Evolutionary conservation across 192 early-diverging fungal species (phyloP).

Genomic region (Backusella luteola): DNA sequence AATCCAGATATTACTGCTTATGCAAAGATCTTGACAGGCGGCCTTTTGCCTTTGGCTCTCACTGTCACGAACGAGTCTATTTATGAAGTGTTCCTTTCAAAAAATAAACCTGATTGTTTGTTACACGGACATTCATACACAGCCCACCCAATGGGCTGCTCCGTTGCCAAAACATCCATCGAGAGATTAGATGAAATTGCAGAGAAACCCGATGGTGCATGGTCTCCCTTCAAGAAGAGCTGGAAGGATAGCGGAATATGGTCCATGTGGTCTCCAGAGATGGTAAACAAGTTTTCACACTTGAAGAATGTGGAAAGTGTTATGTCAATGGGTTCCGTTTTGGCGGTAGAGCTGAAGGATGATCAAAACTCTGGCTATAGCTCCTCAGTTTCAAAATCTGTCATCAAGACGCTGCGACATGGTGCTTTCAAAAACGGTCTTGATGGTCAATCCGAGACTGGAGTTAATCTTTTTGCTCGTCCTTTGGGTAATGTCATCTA

Average conservation of each 20-base stretch:
- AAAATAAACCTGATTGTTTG: conserved; percentile 65
- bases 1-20: conserved; percentile 74
- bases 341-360: conserved; percentile 62
- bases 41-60: conserved; percentile 65
- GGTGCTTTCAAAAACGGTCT: conserved; percentile 12
- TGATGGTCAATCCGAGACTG: conserved; percentile 9
- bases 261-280: conserved; percentile 38
- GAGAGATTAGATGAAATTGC: conserved; percentile 48
- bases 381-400: conserved; percentile 37
- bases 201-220: conserved; percentile 16
- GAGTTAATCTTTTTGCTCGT: conserved; percentile 56
- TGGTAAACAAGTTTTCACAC: conserved; percentile 49
- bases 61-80: conserved; percentile 64
- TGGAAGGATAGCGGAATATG: conserved; percentile 44
- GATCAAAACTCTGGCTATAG: conserved; percentile 43
- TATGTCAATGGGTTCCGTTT: conserved; percentile 64
- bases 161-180: conserved; percentile 60
- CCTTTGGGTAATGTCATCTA: conserved; percentile 81
- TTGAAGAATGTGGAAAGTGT: conserved; percentile 61
- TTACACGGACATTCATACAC: conserved; percentile 85
- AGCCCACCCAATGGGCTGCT: conserved; percentile 79
- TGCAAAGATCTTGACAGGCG: conserved; percentile 79
- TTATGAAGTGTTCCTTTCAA: conserved; percentile 63
- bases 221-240: conserved; percentile 25
- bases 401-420: conserved; percentile 38